Percentiles rank a stretch among this genome's conserved stretches.
Evolutionary conservation across 805 yeast genomes (phyloP).

Genomic region (Myxozyma monticola): DNA sequence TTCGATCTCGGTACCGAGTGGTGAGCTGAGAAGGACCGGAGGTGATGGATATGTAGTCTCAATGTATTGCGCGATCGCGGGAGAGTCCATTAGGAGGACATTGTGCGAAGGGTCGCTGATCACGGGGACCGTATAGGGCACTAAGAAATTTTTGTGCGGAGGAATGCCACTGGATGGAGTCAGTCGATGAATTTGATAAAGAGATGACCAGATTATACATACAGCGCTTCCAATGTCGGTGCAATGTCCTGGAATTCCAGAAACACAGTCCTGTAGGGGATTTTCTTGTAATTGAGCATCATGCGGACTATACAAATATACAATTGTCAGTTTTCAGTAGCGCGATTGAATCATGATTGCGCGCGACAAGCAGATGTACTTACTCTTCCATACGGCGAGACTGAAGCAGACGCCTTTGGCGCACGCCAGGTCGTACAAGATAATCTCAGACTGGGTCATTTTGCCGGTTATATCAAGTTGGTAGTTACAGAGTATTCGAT

Average conservation of each 20-base stretch:
- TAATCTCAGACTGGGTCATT: too few relatives aligned
- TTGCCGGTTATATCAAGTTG: too few relatives aligned
- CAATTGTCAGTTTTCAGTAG: too few relatives aligned
- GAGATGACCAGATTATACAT: background rate
- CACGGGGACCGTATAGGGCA: constrained; percentile 3
- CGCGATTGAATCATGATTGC: too few relatives aligned
- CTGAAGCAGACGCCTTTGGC: constrained; percentile 2
- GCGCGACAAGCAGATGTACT: too few relatives aligned
- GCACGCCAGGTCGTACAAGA: constrained; percentile 11
- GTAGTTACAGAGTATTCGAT: too few relatives aligned
- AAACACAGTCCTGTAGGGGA: constrained; percentile 6
- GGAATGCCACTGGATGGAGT: constrained; percentile 1
- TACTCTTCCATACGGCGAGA: constrained; percentile 4
- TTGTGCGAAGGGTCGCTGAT: background rate
- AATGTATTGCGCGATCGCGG: constrained; percentile 1
- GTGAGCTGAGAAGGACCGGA: background rate
- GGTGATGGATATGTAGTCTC: constrained; percentile 3
- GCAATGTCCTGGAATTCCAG: constrained; percentile 7
- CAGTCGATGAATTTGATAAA: too few relatives aligned
- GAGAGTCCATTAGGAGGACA: constrained; percentile 1
- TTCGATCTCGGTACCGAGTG: constrained; percentile 1
- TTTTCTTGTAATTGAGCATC: constrained; percentile 4
- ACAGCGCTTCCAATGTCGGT: constrained; percentile 3
- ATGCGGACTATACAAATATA: too few relatives aligned
- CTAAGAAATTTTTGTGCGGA: background rate